Base-by-base conservation (phyloP, 345 rosid genomes). In the Lumnitzera littorea region DNA sequence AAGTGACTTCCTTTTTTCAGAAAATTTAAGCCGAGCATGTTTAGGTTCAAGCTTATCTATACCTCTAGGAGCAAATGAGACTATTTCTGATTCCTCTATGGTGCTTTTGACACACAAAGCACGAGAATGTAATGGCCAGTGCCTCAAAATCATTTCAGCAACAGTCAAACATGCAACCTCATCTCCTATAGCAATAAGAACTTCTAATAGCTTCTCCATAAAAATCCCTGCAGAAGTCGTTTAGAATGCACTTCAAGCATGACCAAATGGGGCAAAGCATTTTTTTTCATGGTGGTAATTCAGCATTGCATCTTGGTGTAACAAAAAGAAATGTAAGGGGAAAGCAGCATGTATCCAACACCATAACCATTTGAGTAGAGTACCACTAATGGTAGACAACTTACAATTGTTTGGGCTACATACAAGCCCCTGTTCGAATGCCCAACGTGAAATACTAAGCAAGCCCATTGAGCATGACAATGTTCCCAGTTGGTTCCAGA, bases 41-140 rank as follows among this genome's bases (percentile, higher is more conserved):
- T 71, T 79, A 48, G 97, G 96, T 74, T 88, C 85, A 70, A 94
- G 80, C 69, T 82, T 90, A 84, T 94, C 97, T 74, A 94, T 86
- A 71, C 97, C 99, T 73, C 82, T 83, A 23, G 99, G 97, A 57
- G 86, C 84, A 83, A 87, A 90, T 43, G 90, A 97, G 67, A 80
- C 77, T 56, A 81, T 63, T 52, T 90, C 96, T 57, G 84, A 69
- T 62, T 87, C 96, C 76, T 90, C 86, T 57, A 90, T 88, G 41
- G 82, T 78, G 58, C 61, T 70, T 83, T 90, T 87, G 49, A 94
- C 97, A 71, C 80, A 73, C 80, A 90, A 71, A 53, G 99, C 96
- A 68, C 99, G 95, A 75, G 91, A 72, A 85, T 94, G 99, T 25
- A 95, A 94, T 60, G 99, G 99, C 99, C 99, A 94, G 51, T 84